phyloP scores from a whole-genome alignment of 192 early-diverging fungal species.

The Entophlyctis luteolus region DNA sequence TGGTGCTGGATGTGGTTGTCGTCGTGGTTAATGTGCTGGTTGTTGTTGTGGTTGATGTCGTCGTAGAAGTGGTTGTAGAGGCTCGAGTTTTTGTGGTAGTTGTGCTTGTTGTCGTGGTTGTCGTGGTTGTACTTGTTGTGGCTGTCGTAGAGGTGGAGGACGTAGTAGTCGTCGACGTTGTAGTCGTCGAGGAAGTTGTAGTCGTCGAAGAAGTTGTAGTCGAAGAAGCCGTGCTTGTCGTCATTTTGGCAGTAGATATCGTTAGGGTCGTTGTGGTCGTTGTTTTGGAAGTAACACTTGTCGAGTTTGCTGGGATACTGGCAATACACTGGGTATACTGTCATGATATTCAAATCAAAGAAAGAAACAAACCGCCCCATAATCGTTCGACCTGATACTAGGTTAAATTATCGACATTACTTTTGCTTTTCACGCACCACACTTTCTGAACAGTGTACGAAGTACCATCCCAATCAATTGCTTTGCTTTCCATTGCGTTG shows the following conservation, averaged over 20 bases:
- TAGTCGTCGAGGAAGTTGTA: background rate
- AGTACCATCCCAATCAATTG: background rate
- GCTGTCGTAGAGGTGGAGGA: background rate
- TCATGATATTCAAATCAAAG: background rate
- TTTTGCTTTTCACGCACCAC: background rate
- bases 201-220: background rate
- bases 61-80: background rate
- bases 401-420: background rate
- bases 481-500: constrained; percentile 9
- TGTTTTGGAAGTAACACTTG: background rate
- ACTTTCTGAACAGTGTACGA: background rate
- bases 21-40: background rate
- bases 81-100: background rate
- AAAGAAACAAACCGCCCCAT: background rate
- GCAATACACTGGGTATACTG: background rate
- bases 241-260: background rate
- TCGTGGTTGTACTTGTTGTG: background rate
- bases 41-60: background rate
- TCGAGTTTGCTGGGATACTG: background rate
- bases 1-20: background rate
- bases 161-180: background rate
- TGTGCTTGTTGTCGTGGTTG: background rate
- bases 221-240: background rate
- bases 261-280: background rate
- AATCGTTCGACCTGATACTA: background rate